These are phyloP conservation scores for Serendipita sp. DNA, from an alignment of 768 basidiomycete genomes.

Conservation along the genomic window DNA sequence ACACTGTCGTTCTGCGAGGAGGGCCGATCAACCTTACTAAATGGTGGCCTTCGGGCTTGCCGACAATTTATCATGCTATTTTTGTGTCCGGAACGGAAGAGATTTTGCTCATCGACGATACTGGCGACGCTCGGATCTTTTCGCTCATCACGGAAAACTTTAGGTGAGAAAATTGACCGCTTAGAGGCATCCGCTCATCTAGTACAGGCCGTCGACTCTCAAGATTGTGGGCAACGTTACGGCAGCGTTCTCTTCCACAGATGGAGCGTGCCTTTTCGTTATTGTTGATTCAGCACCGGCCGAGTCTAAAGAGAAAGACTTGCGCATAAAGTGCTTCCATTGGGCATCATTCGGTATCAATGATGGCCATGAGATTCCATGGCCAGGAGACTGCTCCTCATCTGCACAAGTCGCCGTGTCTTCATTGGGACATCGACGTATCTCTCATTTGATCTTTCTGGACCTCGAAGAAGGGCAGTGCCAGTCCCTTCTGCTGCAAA, in stretches of 20 bases:
- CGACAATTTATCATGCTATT: constrained; percentile 21
- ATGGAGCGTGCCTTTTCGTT: constrained; percentile 35
- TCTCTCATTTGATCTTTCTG: constrained; percentile 28
- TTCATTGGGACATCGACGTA: constrained; percentile 27
- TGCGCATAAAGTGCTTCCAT: constrained; percentile 28
- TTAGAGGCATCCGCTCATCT: not conserved
- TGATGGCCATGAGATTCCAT: constrained; percentile 24
- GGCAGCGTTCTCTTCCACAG: constrained; percentile 31
- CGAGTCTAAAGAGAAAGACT: constrained; percentile 9
- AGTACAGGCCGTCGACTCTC: constrained; percentile 28
- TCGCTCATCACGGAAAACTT: constrained; percentile 38
- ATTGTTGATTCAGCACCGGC: constrained; percentile 12
- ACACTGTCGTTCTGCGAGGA: constrained; percentile 22
- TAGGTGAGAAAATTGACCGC: constrained; percentile 21
- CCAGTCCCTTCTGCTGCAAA: constrained; percentile 31
- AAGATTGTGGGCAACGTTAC: constrained; percentile 22
- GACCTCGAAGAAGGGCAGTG: constrained; percentile 20
- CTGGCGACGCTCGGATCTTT: constrained; percentile 30
- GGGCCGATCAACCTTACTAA: constrained; percentile 27
- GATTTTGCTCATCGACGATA: constrained; percentile 31
- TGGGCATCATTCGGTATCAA: constrained; percentile 39
- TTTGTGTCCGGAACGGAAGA: constrained; percentile 39
- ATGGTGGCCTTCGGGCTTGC: constrained; percentile 25
- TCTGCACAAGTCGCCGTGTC: constrained; percentile 21
- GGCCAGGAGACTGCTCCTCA: constrained; percentile 4